phyloP scores from a whole-genome alignment of 805 yeast genomes.

The Pichia ethanolica region DNA sequence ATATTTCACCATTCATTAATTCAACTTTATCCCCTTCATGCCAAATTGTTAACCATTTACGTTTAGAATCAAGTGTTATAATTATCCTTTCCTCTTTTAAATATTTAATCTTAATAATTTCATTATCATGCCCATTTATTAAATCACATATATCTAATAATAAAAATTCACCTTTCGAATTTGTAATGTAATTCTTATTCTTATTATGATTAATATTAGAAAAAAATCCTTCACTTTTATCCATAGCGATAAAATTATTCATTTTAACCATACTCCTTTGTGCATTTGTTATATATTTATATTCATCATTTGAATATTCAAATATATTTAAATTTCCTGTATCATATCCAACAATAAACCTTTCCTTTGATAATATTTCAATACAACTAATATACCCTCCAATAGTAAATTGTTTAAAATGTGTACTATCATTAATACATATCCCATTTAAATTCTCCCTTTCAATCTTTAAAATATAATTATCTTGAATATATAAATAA shows the following conservation, averaged over 20 bases:
- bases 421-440: constrained; percentile 30
- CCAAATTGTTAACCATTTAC: constrained; percentile 53
- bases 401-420: constrained; percentile 38
- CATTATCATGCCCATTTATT: constrained; percentile 51
- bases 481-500: constrained; percentile 1
- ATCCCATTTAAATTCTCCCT: constrained; percentile 13
- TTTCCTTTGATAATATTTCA: constrained; percentile 32
- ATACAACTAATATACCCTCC: constrained; percentile 31
- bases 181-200: constrained; percentile 36
- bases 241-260: constrained; percentile 29
- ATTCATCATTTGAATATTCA: constrained; percentile 12
- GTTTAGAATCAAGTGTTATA: constrained; percentile 46
- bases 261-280: constrained; percentile 15
- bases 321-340: constrained; percentile 52
- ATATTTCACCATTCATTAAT: constrained; percentile 2
- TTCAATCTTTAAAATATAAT: constrained; percentile 7
- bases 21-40: constrained; percentile 37
- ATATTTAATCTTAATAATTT: constrained; percentile 28
- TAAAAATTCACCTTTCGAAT: constrained; percentile 42
- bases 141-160: constrained; percentile 49
- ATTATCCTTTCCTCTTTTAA: constrained; percentile 49
- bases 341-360: constrained; percentile 42
- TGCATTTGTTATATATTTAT: constrained; percentile 36
- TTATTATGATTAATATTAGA: background rate
- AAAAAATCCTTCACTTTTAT: constrained; percentile 23